These are phyloP conservation scores for Penicillium desertorum DNA, from an alignment of 495 filamentous ascomycete species.

Conservation along the genomic window DNA sequence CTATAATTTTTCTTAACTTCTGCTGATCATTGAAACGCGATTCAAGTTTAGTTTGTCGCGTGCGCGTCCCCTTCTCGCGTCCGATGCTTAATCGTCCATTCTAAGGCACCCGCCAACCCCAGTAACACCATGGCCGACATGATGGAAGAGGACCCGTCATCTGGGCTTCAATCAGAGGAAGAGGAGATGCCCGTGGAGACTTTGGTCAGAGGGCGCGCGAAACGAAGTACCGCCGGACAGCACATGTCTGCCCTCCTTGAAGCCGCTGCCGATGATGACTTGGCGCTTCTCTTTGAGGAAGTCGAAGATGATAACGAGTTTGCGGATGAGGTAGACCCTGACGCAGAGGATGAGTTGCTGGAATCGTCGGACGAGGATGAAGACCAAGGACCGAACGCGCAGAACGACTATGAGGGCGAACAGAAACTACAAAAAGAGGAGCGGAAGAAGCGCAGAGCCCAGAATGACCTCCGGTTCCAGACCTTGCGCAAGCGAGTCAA, in stretches of 20 bases:
- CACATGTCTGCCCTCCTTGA: conserved; percentile 78
- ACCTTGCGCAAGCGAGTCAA: conserved; percentile 61
- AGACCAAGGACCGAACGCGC: conserved; percentile 66
- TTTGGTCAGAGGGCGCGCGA: conserved; percentile 72
- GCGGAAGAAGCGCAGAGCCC: conserved; percentile 73
- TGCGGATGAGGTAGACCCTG: conserved; percentile 63
- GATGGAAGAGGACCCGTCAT: conserved; percentile 35
- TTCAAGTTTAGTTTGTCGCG: conserved; percentile 2
- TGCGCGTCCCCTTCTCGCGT: conserved; percentile 7
- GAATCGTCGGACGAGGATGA: conserved; percentile 78
- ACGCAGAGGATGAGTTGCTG: conserved; percentile 72
- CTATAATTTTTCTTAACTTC: neutral
- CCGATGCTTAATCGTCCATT: conserved; percentile 9
- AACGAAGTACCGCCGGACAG: conserved; percentile 83
- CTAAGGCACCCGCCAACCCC: conserved; percentile 1
- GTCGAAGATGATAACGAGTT: conserved; percentile 85
- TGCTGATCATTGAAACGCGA: neutral
- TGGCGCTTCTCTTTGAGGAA: conserved; percentile 80
- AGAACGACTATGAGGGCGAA: conserved; percentile 57
- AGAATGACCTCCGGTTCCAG: conserved; percentile 52
- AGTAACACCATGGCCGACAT: conserved; percentile 23
- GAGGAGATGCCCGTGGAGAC: conserved; percentile 60
- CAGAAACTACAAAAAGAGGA: conserved; percentile 68
- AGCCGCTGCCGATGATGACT: conserved; percentile 72
- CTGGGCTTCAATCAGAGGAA: conserved; percentile 34